A percentile compares a stretch with the other conserved stretches of the same genome.
Conservation (phyloP, 805 yeast genomes). For the Lachancea fermentati region DNA sequence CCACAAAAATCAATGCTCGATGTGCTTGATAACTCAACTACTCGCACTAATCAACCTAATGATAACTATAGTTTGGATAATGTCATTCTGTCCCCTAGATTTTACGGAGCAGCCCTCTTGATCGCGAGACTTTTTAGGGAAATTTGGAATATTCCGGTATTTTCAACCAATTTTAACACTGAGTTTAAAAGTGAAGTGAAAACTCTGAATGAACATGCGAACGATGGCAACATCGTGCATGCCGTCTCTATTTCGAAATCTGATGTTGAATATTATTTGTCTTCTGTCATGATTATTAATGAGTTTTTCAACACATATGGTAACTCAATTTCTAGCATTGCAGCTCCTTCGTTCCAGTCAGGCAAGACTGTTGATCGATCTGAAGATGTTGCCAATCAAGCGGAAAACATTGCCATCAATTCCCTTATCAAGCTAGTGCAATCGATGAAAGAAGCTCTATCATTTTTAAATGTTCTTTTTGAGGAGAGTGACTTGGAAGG, state of each 20-base stretch:
- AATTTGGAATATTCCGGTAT: slow-evolving; percentile 71
- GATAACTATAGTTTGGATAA: slow-evolving; percentile 45
- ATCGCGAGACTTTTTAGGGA: slow-evolving; percentile 73
- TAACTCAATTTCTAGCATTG: slow-evolving; percentile 32
- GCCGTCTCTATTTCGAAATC: slow-evolving; percentile 27
- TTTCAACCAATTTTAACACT: slow-evolving; percentile 34
- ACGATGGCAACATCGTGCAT: slow-evolving; percentile 17
- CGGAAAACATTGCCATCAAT: slow-evolving; percentile 84
- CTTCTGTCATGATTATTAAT: slow-evolving; percentile 62
- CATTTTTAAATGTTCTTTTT: slow-evolving; percentile 74
- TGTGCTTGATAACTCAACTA: slow-evolving; percentile 6
- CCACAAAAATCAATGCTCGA: slow-evolving; percentile 14
- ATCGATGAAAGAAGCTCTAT: slow-evolving; percentile 82
- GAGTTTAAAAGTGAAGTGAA: slow-evolving; percentile 11
- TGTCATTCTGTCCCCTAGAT: slow-evolving; percentile 86
- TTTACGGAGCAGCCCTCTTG: slow-evolving; percentile 79
- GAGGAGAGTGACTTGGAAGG: slow-evolving; percentile 55
- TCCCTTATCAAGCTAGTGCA: slow-evolving; percentile 69
- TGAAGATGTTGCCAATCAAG: slow-evolving; percentile 71
- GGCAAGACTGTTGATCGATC: slow-evolving; percentile 30
- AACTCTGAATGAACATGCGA: slow-evolving; percentile 23
- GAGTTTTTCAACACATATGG: slow-evolving; percentile 67
- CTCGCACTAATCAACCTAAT: slow-evolving; percentile 10
- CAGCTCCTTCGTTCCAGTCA: slow-evolving; percentile 43
- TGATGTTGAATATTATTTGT: slow-evolving; percentile 62